Evolutionary conservation across 106 monocot species (phyloP).

Genomic region (Cymbidium sinense): DNA sequence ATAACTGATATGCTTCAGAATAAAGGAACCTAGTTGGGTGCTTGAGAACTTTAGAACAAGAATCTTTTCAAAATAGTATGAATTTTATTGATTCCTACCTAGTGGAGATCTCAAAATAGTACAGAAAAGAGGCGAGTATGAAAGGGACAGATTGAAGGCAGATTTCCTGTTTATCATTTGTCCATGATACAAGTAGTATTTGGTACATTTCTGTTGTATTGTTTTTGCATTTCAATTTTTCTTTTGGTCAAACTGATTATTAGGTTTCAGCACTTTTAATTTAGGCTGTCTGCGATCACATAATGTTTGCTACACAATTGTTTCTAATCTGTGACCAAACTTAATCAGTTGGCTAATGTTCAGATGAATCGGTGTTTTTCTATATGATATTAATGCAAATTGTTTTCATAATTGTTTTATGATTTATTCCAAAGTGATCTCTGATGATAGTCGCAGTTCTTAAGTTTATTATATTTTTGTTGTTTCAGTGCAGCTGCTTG

Average conservation of each 20-base stretch:
- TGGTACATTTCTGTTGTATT: not conserved
- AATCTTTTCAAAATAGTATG: too few relatives aligned
- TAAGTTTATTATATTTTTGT: slow-evolving; percentile 7
- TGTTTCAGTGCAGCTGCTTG: slow-evolving; percentile 79
- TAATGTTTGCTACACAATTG: not conserved
- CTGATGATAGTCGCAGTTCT: not conserved
- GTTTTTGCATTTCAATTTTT: not conserved
- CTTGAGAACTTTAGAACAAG: too few relatives aligned
- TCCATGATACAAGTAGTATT: not conserved
- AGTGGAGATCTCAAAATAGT: not conserved
- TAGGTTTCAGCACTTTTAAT: not conserved
- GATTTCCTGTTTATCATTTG: not conserved
- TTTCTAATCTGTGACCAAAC: not conserved
- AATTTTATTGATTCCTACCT: too few relatives aligned
- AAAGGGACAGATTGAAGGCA: not conserved
- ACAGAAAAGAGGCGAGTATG: not conserved
- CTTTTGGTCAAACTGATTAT: not conserved
- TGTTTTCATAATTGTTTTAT: not conserved
- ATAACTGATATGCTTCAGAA: not conserved
- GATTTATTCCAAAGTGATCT: not conserved
- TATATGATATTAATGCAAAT: not conserved
- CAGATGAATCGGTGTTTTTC: not conserved
- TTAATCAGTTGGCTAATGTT: not conserved
- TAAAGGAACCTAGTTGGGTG: not conserved
- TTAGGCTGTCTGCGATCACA: not conserved